phyloP scores from a whole-genome alignment of 306 rosid genomes.

The Pyrus pyrifolia region DNA sequence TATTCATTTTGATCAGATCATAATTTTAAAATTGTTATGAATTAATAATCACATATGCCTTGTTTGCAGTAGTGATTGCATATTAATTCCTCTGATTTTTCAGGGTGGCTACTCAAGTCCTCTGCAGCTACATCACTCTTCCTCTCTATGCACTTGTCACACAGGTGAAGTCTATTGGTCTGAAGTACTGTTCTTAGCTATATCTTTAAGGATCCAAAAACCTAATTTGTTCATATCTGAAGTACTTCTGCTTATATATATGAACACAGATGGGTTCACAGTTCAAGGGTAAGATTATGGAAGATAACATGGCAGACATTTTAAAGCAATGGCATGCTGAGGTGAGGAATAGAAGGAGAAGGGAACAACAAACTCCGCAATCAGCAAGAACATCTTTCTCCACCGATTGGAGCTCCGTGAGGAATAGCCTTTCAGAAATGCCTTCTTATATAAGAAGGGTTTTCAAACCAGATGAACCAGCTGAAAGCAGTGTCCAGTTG shows the following conservation, averaged over 20 bases:
- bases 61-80: not conserved
- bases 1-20: not conserved
- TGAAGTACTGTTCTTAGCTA: not conserved
- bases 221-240: not conserved
- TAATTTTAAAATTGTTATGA: not conserved
- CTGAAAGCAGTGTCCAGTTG: not conserved
- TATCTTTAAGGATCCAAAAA: not conserved
- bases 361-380: not conserved
- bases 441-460: conserved; percentile 1
- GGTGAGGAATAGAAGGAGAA: conserved; percentile 31
- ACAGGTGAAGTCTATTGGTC: conserved; percentile 18
- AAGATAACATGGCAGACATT: conserved; percentile 19
- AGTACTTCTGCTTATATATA: not conserved
- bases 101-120: conserved; percentile 29
- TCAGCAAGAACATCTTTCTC: conserved; percentile 17
- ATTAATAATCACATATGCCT: not conserved
- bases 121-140: conserved; percentile 38
- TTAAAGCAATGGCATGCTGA: conserved; percentile 26
- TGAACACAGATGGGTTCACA: conserved; percentile 39
- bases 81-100: not conserved
- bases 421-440: conserved; percentile 1
- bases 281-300: conserved; percentile 27
- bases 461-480: not conserved
- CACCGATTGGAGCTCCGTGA: conserved; percentile 23
- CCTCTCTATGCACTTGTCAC: conserved; percentile 42